Base-by-base conservation (phyloP, 306 rosid species). In the Lathyrus aphaca region DNA sequence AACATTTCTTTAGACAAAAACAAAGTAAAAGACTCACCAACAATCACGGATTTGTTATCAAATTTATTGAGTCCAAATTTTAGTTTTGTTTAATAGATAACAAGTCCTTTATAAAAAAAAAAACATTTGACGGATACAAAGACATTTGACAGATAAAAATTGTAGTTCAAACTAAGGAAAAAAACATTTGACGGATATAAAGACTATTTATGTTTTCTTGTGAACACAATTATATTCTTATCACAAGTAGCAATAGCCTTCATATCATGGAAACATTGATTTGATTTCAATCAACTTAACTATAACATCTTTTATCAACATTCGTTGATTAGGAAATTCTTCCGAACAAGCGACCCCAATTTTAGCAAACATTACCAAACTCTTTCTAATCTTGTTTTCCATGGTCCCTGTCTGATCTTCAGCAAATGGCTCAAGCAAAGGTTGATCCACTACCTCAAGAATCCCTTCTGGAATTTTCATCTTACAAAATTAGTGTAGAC, bases 291-390 rank as follows among this genome's bases (percentile, higher is more conserved):
- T 29, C 51, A 80, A 42, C 30, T 74, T 67, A 12, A 11, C 12
- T 9, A 58, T 44, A 15, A 32, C 74, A 64, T 57, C 71, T 48
- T 75, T 58, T 10, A 64, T 70, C 19, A 4, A 2, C 74, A 74
- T 70, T 59, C 71, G 15, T 0, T 58, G 48, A 29, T 23, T 0
- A 0, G 80, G 62, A 0, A 58, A 16, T 35, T 71, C 66, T 15
- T 12, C 71, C 12, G 74, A 80, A 66, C 80, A 80, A 4, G 77
- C 80, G 54, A 80, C 55, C 42, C 84, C 74, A 30, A 75, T 80
- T 51, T 48, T 50, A 40, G 59, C 71, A 49, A 75, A 65, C 8
- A 60, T 39, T 35, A 65, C 54, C 4, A 70, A 21, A 35, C 62
- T 57, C 6, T 74, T 58, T 4, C 6, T 56, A 4, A 69, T 38